A percentile compares a stretch with the other conserved stretches of the same genome.
Conservation (phyloP, 2,329 filamentous ascomycete genomes). For the Fusarium nurragi region DNA sequence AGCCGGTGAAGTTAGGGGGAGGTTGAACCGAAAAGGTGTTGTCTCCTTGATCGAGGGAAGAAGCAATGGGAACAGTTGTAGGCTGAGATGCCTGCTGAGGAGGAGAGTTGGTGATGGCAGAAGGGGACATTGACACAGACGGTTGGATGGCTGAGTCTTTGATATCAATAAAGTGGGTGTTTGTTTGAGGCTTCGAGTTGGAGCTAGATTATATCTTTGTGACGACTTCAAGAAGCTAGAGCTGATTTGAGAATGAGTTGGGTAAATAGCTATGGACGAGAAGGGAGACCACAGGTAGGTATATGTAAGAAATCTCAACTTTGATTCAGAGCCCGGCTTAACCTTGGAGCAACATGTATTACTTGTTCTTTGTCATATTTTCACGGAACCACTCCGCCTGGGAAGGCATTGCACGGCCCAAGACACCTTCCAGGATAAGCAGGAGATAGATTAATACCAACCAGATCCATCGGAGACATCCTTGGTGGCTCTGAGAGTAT, state of each 20-base stretch:
- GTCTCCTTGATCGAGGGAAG: slow-evolving; percentile 53
- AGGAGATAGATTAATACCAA: slow-evolving; percentile 8
- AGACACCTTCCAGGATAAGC: slow-evolving; percentile 31
- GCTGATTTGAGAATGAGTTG: slow-evolving; percentile 11
- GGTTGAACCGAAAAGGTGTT: slow-evolving; percentile 62
- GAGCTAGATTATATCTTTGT: slow-evolving; percentile 15
- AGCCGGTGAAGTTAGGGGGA: slow-evolving; percentile 75
- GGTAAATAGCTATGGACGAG: slow-evolving; percentile 5
- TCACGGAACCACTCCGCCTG: slow-evolving; percentile 44
- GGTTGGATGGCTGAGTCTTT: slow-evolving; percentile 19
- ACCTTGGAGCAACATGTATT: slow-evolving; percentile 19
- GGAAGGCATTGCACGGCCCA: slow-evolving; percentile 42
- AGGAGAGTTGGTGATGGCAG: slow-evolving; percentile 63
- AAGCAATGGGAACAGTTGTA: slow-evolving; percentile 44
- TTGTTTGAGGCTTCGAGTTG: slow-evolving; percentile 19
- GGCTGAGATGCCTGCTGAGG: slow-evolving; percentile 55
- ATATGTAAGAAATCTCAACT: slow-evolving; percentile 41
- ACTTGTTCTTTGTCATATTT: slow-evolving; percentile 24
- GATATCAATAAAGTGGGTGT: slow-evolving; percentile 9
- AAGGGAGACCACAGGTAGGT: slow-evolving; percentile 16
- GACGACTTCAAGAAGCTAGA: slow-evolving; percentile 25
- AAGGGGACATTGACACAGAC: slow-evolving; percentile 64
- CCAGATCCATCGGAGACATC: slow-evolving; percentile 28
- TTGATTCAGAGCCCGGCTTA: slow-evolving; percentile 38
- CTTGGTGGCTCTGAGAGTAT: slow-evolving; percentile 20